Base-by-base conservation (phyloP, 2,329 filamentous ascomycete species). In the Madurella fahalii region DNA sequence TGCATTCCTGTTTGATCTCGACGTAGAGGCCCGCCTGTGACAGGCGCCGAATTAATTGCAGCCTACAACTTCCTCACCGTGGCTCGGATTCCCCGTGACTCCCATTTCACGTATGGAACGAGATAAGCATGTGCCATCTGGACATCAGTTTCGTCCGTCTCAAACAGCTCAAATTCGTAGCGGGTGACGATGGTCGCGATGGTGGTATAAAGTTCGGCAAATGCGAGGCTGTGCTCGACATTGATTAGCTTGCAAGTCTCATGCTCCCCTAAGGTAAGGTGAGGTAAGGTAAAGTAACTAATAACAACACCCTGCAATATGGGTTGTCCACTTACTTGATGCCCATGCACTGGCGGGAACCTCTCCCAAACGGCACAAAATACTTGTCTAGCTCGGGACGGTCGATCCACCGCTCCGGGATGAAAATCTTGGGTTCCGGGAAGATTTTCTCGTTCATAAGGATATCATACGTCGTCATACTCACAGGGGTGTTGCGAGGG, bases 81-180 rank as follows among this genome's bases (percentile, higher is more conserved):
- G 5, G 16, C 31, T 8, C 44, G n/a, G n/a, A 47, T 47, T 3
- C 44, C 44, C 31, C 16, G n/a, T 7, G 31, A 39, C 31, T 37
- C 44, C 44, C 44, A 47, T n/a, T 47, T 47, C 9, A 39, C 44
- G 16, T 47, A 47, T 12, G 44, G 44, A 11, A 47, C 44, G 16
- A 47, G 44, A 39, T 47, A 47, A 3, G 44, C 44, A 20, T 47
- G 44, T 18, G 44, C 44, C 44, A 47, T 47, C 44, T 39, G 31
- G 16, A 47, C 32, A 15, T 47, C 44, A 5, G 44, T 37, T 17
- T 30, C 37, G 15, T 49, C 59, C 13, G 67, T 68, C 49, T 67
- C 65, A 47, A 56, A 66, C 31, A 67, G 53, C 48, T 66, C 61
- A 49, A 65, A 63, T 18, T 61, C 54, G 25, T 63, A 64, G 2